These are phyloP conservation scores for Penicillium sp. DNA, from an alignment of 2,329 filamentous ascomycete genomes.

Conservation along the genomic window DNA sequence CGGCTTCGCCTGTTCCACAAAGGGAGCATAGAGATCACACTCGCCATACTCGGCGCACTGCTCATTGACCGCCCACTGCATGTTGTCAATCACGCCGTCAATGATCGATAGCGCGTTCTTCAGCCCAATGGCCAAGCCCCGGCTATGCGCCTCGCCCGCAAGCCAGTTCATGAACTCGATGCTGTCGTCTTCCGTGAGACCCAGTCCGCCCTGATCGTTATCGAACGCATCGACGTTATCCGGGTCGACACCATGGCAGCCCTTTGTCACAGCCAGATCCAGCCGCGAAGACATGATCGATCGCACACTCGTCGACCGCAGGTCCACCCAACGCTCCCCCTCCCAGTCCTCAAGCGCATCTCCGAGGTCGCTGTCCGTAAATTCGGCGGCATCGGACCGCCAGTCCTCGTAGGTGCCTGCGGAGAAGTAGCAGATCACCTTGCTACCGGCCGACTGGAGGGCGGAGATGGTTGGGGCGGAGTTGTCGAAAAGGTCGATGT, in stretches of 20 bases:
- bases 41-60: constrained; percentile 67
- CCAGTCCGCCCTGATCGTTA: constrained; percentile 66
- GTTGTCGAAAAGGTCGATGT: constrained; percentile 65
- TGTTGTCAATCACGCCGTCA: constrained; percentile 51
- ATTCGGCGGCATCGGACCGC: constrained; percentile 62
- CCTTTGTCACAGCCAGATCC: constrained; percentile 62
- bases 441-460: constrained; percentile 59
- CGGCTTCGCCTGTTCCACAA: constrained; percentile 66
- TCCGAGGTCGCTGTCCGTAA: constrained; percentile 62
- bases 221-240: constrained; percentile 73
- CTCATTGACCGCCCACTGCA: constrained; percentile 73
- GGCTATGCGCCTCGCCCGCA: constrained; percentile 56
- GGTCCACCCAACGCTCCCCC: constrained; percentile 70
- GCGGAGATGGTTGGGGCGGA: constrained; percentile 50
- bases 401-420: constrained; percentile 71
- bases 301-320: constrained; percentile 63
- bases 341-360: constrained; percentile 66
- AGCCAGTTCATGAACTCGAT: constrained; percentile 66
- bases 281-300: constrained; percentile 68
- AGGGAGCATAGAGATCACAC: constrained; percentile 62
- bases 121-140: constrained; percentile 66
- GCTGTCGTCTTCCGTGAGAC: constrained; percentile 61
- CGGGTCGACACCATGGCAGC: constrained; percentile 71
- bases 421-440: constrained; percentile 77
- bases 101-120: constrained; percentile 72